A percentile compares a stretch with the other conserved stretches of the same genome.
These are phyloP conservation scores for Striga hermonthica DNA, from an alignment of 305 asterid species.

Conservation along the genomic window DNA sequence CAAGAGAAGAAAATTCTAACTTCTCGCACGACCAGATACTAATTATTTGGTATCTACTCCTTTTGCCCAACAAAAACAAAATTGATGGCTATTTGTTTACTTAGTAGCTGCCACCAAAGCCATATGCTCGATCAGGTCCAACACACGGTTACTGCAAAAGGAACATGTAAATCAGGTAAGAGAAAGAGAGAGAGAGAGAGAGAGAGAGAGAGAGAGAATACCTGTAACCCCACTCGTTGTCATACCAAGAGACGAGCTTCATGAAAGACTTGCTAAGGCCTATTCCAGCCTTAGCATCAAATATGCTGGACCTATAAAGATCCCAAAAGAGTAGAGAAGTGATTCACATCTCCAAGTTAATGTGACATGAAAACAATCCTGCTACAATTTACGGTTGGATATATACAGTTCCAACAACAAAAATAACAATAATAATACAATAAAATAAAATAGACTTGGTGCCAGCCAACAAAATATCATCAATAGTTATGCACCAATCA, in stretches of 20 bases:
- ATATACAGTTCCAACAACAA: background rate
- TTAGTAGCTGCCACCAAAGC: slow-evolving; percentile 80
- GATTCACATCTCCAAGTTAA: background rate
- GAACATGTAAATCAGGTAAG: background rate
- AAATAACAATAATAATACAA: background rate
- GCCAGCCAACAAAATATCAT: background rate
- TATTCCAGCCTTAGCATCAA: slow-evolving; percentile 97
- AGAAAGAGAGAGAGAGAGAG: slow-evolving; percentile 23
- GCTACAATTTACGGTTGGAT: background rate
- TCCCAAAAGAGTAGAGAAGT: background rate
- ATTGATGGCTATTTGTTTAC: slow-evolving; percentile 32
- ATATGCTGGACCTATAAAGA: slow-evolving; percentile 59
- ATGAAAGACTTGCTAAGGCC: slow-evolving; percentile 80
- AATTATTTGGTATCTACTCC: slow-evolving; percentile 9
- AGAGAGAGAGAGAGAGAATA: slow-evolving; percentile 34
- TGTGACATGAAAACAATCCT: background rate
- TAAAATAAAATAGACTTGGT: background rate
- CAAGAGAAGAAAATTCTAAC: slow-evolving; percentile 10
- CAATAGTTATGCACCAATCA: background rate
- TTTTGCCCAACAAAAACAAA: background rate
- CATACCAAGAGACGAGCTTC: slow-evolving; percentile 97
- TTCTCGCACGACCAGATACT: too few species aligned
- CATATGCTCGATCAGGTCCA: slow-evolving; percentile 96
- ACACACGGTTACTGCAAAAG: slow-evolving; percentile 78
- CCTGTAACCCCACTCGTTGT: slow-evolving; percentile 99